Evolutionary conservation across 805 yeast genomes (phyloP).

Genomic region (Komagataella kurtzmanii): DNA sequence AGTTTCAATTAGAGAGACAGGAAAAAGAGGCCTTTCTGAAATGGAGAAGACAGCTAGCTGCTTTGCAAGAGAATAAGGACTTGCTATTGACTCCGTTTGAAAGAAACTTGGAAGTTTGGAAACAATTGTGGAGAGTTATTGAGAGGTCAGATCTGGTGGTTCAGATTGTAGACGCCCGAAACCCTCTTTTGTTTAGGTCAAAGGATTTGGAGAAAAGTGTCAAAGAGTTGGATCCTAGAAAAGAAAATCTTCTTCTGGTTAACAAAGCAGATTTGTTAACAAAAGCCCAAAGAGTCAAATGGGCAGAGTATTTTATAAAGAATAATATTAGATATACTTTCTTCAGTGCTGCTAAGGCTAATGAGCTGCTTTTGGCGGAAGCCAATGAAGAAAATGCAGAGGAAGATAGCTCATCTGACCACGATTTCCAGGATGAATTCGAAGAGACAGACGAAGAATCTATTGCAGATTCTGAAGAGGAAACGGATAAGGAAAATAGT

Average conservation of each 20-base stretch:
- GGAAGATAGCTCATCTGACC: slow-evolving; percentile 9
- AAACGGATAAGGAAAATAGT: slow-evolving; percentile 9
- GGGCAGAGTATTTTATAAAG: slow-evolving; percentile 76
- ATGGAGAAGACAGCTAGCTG: slow-evolving; percentile 89
- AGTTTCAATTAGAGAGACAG: slow-evolving; percentile 64
- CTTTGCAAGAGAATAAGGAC: slow-evolving; percentile 73
- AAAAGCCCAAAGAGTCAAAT: slow-evolving; percentile 57
- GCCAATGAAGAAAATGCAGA: slow-evolving; percentile 11
- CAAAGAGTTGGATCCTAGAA: slow-evolving; percentile 57
- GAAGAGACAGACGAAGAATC: slow-evolving; percentile 12
- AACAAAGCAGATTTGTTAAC: slow-evolving; percentile 89
- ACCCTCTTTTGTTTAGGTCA: slow-evolving; percentile 83
- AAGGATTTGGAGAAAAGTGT: slow-evolving; percentile 76
- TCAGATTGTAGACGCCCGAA: slow-evolving; percentile 95
- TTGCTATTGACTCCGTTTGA: slow-evolving; percentile 90
- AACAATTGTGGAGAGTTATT: slow-evolving; percentile 95
- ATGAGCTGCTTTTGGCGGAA: slow-evolving; percentile 18
- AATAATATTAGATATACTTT: slow-evolving; percentile 74
- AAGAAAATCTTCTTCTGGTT: slow-evolving; percentile 70
- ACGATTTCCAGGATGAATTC: slow-evolving; percentile 8
- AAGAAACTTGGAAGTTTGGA: slow-evolving; percentile 95
- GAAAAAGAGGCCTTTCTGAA: slow-evolving; percentile 86
- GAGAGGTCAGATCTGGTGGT: slow-evolving; percentile 91
- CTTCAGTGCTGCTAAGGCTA: slow-evolving; percentile 84
- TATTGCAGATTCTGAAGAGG: slow-evolving; percentile 9